These are phyloP conservation scores for Bipolaris victoriae DNA, from an alignment of 2,329 filamentous ascomycete species.

Conservation along the genomic window DNA sequence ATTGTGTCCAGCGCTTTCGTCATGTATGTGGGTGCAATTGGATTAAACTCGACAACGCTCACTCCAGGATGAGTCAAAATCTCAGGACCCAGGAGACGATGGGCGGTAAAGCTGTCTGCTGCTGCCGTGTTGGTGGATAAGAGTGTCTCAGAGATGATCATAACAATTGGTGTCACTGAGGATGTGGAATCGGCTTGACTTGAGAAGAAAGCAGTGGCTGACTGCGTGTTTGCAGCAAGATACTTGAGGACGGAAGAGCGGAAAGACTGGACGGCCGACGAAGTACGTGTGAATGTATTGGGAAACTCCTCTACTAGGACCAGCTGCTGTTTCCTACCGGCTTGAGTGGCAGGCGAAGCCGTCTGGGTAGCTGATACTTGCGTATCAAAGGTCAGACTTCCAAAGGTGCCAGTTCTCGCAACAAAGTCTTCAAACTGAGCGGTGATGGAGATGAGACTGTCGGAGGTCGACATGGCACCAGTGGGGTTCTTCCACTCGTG, in stretches of 20 bases:
- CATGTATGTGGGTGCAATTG: conserved; percentile 84
- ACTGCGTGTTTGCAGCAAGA: conserved; percentile 70
- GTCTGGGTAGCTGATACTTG: conserved; percentile 21
- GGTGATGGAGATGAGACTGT: conserved; percentile 72
- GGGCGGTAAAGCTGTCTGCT: conserved; percentile 90
- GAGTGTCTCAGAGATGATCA: conserved; percentile 90
- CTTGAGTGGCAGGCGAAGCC: conserved; percentile 18
- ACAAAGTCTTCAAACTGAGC: conserved; percentile 93
- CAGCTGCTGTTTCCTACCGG: conserved; percentile 46
- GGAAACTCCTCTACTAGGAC: conserved; percentile 60
- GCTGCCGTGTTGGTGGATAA: conserved; percentile 83
- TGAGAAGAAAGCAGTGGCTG: conserved; percentile 55
- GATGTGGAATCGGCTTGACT: conserved; percentile 29
- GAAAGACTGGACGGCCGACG: conserved; percentile 59
- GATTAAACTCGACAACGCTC: conserved; percentile 87
- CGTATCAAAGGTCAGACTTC: conserved; percentile 65
- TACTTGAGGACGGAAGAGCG: conserved; percentile 76
- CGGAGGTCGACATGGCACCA: conserved; percentile 63
- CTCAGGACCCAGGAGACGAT: conserved; percentile 85
- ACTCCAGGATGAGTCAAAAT: conserved; percentile 82
- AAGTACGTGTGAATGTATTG: conserved; percentile 56
- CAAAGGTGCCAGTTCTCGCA: conserved; percentile 78
- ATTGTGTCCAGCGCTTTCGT: conserved; percentile 82
- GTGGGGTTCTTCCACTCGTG: conserved; percentile 91
- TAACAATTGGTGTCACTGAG: conserved; percentile 68